Evolutionary conservation across 2,329 filamentous ascomycete species (phyloP), one percentile per base, ranked within the genome.

Genomic region (Samsoniella hepiali): DNA sequence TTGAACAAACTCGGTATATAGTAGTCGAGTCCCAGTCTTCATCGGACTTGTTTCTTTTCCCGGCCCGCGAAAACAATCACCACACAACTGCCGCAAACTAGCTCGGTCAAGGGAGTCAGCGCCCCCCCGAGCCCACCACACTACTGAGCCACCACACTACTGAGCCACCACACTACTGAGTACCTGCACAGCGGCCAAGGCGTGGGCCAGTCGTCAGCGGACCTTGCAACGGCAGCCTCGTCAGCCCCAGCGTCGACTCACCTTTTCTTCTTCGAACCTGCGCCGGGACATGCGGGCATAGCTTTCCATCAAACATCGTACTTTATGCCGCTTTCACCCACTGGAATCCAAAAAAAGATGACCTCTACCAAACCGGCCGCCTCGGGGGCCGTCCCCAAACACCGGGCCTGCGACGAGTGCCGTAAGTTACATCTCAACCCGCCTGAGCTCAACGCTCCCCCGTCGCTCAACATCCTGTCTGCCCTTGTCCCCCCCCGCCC

Each of bases 381-480:
- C 34, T 27, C 51, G 17, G 34, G 34, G 50, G 68, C 66, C 58
- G 67, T 73, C 65, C 71, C 77, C 65, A 88, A 85, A 70, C 84
- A 84, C 66, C 81, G 85, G 55, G 86, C 86, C 65, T 89, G 87
- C 73, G 87, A 89, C 73, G 86, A 88, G 73, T 89, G 87, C 74
- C 81, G 87, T 89, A 80, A 74, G 84, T 80, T 45, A 13, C 29
- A 69, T 66, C 27, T 22, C 22, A 22, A 55, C 36, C 36, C 54
- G n/a, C 32, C 31, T 10, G 11, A 38, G 5, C 38, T 22, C 22
- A 22, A 38, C 13, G 9, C 31, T 4, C 7, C n/a, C 15, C 50
- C 10, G 13, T 15, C 47, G 13, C 32, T 34, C 50, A 54, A 10
- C 11, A n/a, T 36, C 13, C n/a, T 50, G 22, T 47, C 27, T 31